phyloP scores from a whole-genome alignment of 371 early-diverging fungal genomes.

The Zopfochytrium polystomum region DNA sequence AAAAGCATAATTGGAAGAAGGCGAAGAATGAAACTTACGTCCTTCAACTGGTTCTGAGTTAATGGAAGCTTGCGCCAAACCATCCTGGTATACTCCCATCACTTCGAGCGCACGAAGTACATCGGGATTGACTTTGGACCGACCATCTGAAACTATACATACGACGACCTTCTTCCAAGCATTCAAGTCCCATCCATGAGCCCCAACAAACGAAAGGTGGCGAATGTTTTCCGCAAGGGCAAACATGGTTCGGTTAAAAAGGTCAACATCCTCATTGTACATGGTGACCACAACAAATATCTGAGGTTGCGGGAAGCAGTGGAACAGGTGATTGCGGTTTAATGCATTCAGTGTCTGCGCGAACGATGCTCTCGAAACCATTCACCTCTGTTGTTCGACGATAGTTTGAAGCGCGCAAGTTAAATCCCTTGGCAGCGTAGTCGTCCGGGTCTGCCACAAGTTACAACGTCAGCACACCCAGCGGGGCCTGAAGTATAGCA shows the following conservation, averaged over 20 bases:
- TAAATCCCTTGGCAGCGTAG: too few species aligned
- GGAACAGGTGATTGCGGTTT: too few species aligned
- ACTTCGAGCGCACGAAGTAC: conserved; percentile 33
- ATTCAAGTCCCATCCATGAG: conserved; percentile 72
- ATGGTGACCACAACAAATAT: too few species aligned
- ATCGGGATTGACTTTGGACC: conserved; percentile 66
- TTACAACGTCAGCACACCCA: too few species aligned
- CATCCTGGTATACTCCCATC: conserved; percentile 58
- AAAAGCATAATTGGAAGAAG: too few species aligned
- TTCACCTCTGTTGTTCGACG: too few species aligned
- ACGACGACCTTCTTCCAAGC: conserved; percentile 88
- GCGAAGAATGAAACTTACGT: conserved; percentile 84
- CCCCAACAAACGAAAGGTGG: conserved; percentile 72
- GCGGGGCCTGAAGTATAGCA: too few species aligned
- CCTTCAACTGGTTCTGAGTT: conserved; percentile 50
- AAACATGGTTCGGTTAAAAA: conserved; percentile 74
- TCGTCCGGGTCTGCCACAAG: too few species aligned
- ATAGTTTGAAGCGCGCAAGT: too few species aligned
- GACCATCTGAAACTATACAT: conserved; percentile 73
- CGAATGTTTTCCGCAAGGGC: conserved; percentile 83
- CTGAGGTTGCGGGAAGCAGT: too few species aligned
- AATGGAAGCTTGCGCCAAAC: conserved; percentile 52
- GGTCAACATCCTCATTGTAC: conserved; percentile 81
- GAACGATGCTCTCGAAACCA: too few species aligned
- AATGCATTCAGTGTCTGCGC: too few species aligned